Evolutionary conservation across 805 yeast species (phyloP), one percentile per base, ranked within the genome.

Genomic region (Starmerella davenportii): DNA sequence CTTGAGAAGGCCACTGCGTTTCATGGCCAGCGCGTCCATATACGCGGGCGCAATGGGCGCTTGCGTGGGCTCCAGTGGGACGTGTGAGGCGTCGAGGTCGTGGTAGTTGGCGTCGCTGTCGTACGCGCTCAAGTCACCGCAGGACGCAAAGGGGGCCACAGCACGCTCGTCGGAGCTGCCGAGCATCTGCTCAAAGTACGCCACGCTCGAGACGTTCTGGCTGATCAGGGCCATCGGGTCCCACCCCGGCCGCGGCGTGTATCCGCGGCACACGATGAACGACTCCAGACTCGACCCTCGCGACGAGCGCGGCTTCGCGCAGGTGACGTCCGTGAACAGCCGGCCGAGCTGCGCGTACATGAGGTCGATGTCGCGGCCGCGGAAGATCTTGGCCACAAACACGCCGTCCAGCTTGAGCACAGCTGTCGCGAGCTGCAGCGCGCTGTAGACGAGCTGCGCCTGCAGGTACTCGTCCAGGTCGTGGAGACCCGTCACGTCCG

Each of bases 21-120:
- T 82, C 69, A 80, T 63, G 54, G 82, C 93, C 41, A 90, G 60
- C 0, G 96, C 98, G 41, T 72, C 71, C 60, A 87, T 87, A 59
- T 90, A 90, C 1, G 98, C 95, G 1, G 98, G 98, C 24, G 93
- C 90, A 1, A 95, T 85, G 7, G 98, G 98, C 56, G 74, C 65
- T 52, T 90, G 96, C 9, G 90, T 93, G 0, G 98, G 98, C 48
- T 82, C 92, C 43, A 90, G 60, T 42, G 82, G 75, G 17, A 38
- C 39, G 21, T 44, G 37, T 23, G 54, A 47, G 5, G 60, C 56
- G 16, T 55, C 57, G 23, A 71, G 74, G 29, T 75, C 53, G 2
- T 51, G 58, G 54, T 90, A 90, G 0, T 96, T 87, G 1, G 98
- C 98, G 59, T 90, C 98, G 0, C 95, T 80, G 56, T 90, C 98